A percentile compares a stretch with the other conserved stretches of the same genome.
Conservation (phyloP, 116 monocot genomes). For the Dioscorea cayenensis region DNA sequence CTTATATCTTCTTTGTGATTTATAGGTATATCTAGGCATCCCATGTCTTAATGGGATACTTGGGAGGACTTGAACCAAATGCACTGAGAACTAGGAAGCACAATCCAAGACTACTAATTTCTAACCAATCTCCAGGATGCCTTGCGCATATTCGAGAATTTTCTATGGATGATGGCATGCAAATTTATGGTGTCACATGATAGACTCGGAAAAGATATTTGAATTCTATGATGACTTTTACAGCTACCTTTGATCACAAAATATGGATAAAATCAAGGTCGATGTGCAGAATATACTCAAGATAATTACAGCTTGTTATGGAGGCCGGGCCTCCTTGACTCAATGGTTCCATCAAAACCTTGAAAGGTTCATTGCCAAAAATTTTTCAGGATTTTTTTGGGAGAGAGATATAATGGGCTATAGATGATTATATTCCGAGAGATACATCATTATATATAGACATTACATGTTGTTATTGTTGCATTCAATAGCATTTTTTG, state of each 20-base stretch:
- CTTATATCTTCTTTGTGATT: neutral
- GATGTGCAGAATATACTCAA: slow-evolving; percentile 50
- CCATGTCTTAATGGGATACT: slow-evolving; percentile 49
- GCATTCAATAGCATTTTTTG: slow-evolving; percentile 41
- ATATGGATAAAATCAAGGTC: slow-evolving; percentile 43
- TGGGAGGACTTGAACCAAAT: slow-evolving; percentile 39
- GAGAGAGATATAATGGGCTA: slow-evolving; percentile 38
- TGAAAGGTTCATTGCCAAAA: slow-evolving; percentile 30
- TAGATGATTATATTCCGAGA: slow-evolving; percentile 43
- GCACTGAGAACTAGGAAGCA: slow-evolving; percentile 27
- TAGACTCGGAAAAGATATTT: slow-evolving; percentile 19
- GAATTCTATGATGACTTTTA: slow-evolving; percentile 42
- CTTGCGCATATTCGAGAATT: slow-evolving; percentile 29
- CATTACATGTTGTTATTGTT: slow-evolving; percentile 38
- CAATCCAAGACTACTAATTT: slow-evolving; percentile 27
- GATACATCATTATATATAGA: slow-evolving; percentile 26
- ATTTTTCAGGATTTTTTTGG: slow-evolving; percentile 39
- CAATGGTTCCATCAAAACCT: slow-evolving; percentile 27
- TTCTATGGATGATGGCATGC: slow-evolving; percentile 41
- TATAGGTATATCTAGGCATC: slow-evolving; percentile 36
- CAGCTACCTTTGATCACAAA: slow-evolving; percentile 34
- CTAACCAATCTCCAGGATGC: slow-evolving; percentile 38
- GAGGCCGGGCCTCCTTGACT: slow-evolving; percentile 31
- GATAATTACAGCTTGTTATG: slow-evolving; percentile 24
- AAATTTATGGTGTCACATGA: slow-evolving; percentile 35